Conservation (phyloP, 768 basidiomycete species). For the Asterophora parasitica region DNA sequence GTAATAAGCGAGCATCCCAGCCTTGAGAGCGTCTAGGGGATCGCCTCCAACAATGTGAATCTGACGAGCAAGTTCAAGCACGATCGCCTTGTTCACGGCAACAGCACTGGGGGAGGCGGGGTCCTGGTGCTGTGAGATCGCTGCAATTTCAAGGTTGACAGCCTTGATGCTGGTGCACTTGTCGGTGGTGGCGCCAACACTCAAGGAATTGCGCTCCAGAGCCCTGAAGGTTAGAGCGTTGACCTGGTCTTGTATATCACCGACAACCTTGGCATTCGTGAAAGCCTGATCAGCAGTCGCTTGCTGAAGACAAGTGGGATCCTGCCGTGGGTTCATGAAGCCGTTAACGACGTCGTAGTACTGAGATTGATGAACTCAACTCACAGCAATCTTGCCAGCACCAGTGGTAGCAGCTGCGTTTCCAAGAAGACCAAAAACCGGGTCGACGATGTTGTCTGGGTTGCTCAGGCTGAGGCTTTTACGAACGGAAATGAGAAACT, state of each 20-base stretch:
- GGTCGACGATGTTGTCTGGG: constrained; percentile 52
- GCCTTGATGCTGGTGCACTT: constrained; percentile 53
- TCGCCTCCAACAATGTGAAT: constrained; percentile 61
- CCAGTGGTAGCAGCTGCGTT: constrained; percentile 57
- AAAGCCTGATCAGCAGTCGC: constrained; percentile 66
- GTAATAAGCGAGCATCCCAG: constrained; percentile 44
- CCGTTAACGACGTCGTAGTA: neutral
- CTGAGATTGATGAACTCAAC: constrained; percentile 10
- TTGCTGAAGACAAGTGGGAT: constrained; percentile 60
- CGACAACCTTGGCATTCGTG: constrained; percentile 64
- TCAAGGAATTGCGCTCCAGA: constrained; percentile 60
- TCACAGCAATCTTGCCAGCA: constrained; percentile 48
- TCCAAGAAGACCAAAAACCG: constrained; percentile 61
- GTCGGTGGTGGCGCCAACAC: constrained; percentile 41
- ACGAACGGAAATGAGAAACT: constrained; percentile 48
- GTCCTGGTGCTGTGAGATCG: constrained; percentile 62
- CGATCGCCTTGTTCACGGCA: constrained; percentile 58
- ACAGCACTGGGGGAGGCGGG: constrained; percentile 57
- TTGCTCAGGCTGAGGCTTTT: constrained; percentile 49
- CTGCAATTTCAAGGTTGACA: constrained; percentile 62
- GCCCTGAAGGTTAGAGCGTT: constrained; percentile 60
- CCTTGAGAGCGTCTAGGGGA: constrained; percentile 50
- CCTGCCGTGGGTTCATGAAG: no score
- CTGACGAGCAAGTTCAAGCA: constrained; percentile 58
- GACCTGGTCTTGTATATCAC: constrained; percentile 51